A percentile compares a stretch with the other conserved stretches of the same genome.
These are phyloP conservation scores for Boletus vermiculosoides DNA, from an alignment of 768 basidiomycete genomes.

Conservation along the genomic window DNA sequence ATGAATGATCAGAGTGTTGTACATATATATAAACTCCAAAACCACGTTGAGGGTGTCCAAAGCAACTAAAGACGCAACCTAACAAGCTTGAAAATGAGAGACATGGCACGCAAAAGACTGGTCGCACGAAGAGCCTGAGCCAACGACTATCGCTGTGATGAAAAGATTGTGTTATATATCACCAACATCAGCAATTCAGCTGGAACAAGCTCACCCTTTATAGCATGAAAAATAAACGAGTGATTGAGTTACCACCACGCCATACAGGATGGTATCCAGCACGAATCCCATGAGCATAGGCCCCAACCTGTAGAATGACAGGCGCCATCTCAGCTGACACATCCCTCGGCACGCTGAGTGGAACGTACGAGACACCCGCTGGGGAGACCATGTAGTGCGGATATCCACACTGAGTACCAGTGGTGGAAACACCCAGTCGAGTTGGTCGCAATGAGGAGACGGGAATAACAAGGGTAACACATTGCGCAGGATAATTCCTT, in stretches of 20 bases:
- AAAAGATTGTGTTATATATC: not conserved
- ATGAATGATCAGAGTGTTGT: conserved; percentile 24
- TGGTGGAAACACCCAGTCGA: conserved; percentile 4
- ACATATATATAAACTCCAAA: conserved; percentile 27
- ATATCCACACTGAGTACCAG: conserved; percentile 10
- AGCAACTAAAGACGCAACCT: conserved; percentile 23
- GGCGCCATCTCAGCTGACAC: not conserved
- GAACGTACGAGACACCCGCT: conserved; percentile 25
- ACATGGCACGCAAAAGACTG: not conserved
- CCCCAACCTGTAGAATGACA: conserved; percentile 26
- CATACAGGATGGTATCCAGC: conserved; percentile 36
- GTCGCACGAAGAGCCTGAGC: conserved; percentile 26
- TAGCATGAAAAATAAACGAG: conserved; percentile 32
- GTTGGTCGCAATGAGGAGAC: conserved; percentile 7
- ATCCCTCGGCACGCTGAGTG: not conserved
- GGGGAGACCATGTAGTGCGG: conserved; percentile 15
- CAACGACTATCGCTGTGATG: conserved; percentile 18
- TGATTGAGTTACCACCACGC: conserved; percentile 35
- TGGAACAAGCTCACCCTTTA: conserved; percentile 19
- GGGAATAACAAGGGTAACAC: conserved; percentile 1
- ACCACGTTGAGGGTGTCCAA: conserved; percentile 26
- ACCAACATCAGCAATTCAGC: not conserved
- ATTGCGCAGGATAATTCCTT: conserved; percentile 4
- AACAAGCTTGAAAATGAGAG: not conserved
- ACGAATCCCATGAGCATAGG: conserved; percentile 37